Percentiles rank a stretch among this genome's conserved stretches.
Conservation (phyloP, 2,329 filamentous ascomycete genomes). For the Ramichloridium luteum region DNA sequence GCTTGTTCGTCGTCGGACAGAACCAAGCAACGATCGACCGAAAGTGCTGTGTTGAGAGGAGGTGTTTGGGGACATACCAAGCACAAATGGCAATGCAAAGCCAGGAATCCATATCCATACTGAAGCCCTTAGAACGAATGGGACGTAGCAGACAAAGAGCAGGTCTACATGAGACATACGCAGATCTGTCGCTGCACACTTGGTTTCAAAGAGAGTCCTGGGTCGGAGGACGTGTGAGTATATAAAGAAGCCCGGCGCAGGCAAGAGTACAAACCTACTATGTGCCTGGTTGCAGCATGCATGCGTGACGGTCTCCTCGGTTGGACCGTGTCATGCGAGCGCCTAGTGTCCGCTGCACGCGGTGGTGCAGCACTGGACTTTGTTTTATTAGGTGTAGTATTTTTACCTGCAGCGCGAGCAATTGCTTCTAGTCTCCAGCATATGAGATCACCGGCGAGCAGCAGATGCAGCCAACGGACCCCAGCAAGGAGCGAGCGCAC, state of each 20-base stretch:
- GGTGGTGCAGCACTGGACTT: conserved; percentile 13
- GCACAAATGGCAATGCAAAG: conserved; percentile 21
- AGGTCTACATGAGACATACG: conserved; percentile 21
- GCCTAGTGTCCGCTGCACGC: conserved; percentile 19
- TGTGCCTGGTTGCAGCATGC: no score
- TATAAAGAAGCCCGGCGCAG: conserved; percentile 10
- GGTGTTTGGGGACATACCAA: conserved; percentile 18
- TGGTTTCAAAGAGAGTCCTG: no score
- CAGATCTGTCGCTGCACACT: no score
- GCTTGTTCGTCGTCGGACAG: no score
- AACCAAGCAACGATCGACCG: no score
- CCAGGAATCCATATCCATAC: conserved; percentile 26
- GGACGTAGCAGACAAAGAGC: conserved; percentile 9
- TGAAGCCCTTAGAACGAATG: conserved; percentile 23
- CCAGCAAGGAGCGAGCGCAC: no score
- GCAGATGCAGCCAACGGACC: no score
- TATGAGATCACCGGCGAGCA: conserved; percentile 9
- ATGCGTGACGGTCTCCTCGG: conserved; percentile 15
- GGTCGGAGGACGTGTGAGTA: conserved; percentile 17
- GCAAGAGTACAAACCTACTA: conserved; percentile 16
- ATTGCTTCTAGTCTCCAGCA: neutral
- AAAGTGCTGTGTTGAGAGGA: no score
- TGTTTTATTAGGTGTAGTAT: conserved; percentile 10
- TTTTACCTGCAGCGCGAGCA: conserved; percentile 1
- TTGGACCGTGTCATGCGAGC: conserved; percentile 19